phyloP scores from a whole-genome alignment of 768 basidiomycete species.

The Trametes cubensis region DNA sequence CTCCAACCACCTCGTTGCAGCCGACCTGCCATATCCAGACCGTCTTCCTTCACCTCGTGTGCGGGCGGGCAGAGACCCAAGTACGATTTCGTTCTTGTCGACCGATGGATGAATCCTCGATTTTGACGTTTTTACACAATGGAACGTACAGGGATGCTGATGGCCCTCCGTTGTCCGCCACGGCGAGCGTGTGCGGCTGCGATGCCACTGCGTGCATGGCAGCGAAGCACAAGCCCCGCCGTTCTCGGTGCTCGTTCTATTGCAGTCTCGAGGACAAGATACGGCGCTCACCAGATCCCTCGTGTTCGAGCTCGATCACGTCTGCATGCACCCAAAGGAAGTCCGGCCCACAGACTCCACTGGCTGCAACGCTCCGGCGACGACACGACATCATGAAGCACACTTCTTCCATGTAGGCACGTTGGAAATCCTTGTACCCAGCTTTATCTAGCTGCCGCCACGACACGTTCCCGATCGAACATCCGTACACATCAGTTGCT shows the following conservation, averaged over 20 bases:
- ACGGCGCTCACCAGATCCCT: constrained; percentile 55
- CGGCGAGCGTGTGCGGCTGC: constrained; percentile 7
- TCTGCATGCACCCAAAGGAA: constrained; percentile 55
- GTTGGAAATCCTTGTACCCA: constrained; percentile 67
- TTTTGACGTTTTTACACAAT: constrained; percentile 27
- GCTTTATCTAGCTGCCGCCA: constrained; percentile 76
- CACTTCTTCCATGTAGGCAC: constrained; percentile 68
- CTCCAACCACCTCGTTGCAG: constrained; percentile 52
- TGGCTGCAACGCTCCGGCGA: constrained; percentile 53
- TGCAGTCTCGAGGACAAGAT: constrained; percentile 35
- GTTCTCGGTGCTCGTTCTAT: constrained; percentile 28
- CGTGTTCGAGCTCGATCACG: constrained; percentile 65
- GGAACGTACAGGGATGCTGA: constrained; percentile 21
- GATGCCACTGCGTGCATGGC: constrained; percentile 11
- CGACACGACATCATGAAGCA: constrained; percentile 54
- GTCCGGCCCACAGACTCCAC: constrained; percentile 72
- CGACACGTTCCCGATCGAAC: constrained; percentile 78
- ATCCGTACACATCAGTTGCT: constrained; percentile 53
- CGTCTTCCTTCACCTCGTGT: constrained; percentile 34
- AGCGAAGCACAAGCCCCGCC: constrained; percentile 23
- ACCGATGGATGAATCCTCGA: constrained; percentile 25
- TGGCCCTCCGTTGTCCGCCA: constrained; percentile 17
- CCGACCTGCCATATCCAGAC: constrained; percentile 59
- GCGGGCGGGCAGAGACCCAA: constrained; percentile 16
- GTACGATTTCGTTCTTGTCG: constrained; percentile 22